Conservation (phyloP, 73 alveolate genomes). For the Tetrahymena thermophila region DNA sequence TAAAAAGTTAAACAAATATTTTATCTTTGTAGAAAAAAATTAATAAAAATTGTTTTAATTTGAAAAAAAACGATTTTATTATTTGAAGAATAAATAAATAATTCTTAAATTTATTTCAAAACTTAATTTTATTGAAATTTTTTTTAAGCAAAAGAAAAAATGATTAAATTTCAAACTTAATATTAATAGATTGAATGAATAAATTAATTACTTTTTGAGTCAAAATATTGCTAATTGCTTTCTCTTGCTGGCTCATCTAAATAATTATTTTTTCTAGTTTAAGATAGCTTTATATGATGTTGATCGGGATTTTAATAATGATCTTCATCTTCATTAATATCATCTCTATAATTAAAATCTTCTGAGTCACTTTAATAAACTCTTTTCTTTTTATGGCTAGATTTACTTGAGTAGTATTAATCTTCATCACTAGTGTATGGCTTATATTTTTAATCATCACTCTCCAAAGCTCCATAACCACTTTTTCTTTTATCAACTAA, state of each 20-base stretch:
- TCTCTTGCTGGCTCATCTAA: background rate
- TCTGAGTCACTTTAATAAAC: background rate
- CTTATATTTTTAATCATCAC: background rate
- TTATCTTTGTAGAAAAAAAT: too few relatives aligned
- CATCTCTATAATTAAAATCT: background rate
- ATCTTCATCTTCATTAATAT: background rate
- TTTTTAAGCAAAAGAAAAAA: too few relatives aligned
- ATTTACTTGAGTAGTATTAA: background rate
- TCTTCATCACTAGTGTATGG: background rate
- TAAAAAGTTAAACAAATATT: too few relatives aligned
- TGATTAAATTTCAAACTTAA: too few relatives aligned
- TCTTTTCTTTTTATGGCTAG: background rate
- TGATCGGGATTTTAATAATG: background rate
- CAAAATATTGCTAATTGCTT: background rate
- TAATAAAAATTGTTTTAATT: too few relatives aligned
- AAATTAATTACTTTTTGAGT: background rate
- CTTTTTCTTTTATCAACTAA: conserved; percentile 26
- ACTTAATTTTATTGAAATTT: too few relatives aligned
- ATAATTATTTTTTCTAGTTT: background rate
- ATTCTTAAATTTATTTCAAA: too few relatives aligned
- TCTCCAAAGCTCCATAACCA: background rate
- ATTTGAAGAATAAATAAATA: too few relatives aligned
- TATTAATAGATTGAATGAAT: background rate
- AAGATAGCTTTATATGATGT: background rate
- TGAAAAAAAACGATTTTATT: too few relatives aligned